Base-by-base conservation (phyloP, 306 rosid genomes). In the Citrullus colocynthis region DNA sequence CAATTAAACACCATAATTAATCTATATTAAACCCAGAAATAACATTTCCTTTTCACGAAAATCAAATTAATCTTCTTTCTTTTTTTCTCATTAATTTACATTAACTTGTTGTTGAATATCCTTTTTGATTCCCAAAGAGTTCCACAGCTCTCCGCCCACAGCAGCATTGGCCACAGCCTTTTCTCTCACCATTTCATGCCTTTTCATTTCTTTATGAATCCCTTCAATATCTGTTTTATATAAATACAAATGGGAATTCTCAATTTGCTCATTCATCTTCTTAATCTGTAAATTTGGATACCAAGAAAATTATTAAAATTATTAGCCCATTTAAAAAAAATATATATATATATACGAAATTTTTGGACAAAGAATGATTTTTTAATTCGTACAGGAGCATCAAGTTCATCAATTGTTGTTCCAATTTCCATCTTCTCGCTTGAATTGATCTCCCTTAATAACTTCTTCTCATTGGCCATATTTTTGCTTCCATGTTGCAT, bases 401-500 rank as follows among this genome's bases (percentile, higher is more conserved):
- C 76, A 12, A 71, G 76, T 71, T 71, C 58, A 21, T 45, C 39
- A 13, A 70, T 9, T 45, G 76, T 71, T 45, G 76, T 71, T 28
- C 6, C 75, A 12, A 14, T 64, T 39, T 67, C 30, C 18, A 0
- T 39, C 41, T 64, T 37, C 62, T 15, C 69, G 66, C 62, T 78
- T 63, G n/a, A 76, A 14, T 42, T 82, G 70, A 80, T 79, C 16
- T 79, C 81, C 74, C 62, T 69, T 5, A 79, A 14, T 8, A 79
- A 66, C 49, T 41, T 59, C 81, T 69, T 79, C 62, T 79, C 77
- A 20, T 28, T 18, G 5, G 45, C 44, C 48, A 67, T 52, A 28
- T 24, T 79, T 21, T 41, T 67, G 49, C 58, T 79, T 56, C 81
- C 77, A 55, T 79, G 77, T 18, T 13, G 34, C 77, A 79, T 42